Evolutionary conservation across 2,329 filamentous ascomycete genomes (phyloP).

Genomic region (Neoascochyta sp.): DNA sequence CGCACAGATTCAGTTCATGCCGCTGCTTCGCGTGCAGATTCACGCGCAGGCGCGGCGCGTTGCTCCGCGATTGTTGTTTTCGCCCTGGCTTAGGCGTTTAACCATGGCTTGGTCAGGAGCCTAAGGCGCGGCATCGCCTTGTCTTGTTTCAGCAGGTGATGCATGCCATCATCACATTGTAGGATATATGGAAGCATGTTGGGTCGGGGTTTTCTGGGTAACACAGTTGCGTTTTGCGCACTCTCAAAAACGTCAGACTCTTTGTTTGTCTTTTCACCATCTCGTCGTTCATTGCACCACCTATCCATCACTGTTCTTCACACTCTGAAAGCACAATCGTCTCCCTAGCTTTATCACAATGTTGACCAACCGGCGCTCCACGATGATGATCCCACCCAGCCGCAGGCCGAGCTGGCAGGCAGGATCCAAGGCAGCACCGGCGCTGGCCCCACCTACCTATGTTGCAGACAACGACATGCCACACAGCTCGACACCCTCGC

Average conservation of each 20-base stretch:
- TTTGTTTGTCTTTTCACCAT: not conserved
- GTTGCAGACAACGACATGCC: conserved; percentile 22
- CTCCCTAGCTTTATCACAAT: conserved; percentile 12
- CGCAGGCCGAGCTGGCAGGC: conserved; percentile 26
- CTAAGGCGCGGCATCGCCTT: conserved; percentile 18
- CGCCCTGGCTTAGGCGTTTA: conserved; percentile 19
- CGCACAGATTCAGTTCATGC: too few relatives aligned
- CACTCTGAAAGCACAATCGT: not conserved
- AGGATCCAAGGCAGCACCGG: conserved; percentile 15
- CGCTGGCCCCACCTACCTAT: conserved; percentile 8
- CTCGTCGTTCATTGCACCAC: not conserved
- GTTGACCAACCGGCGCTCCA: conserved; percentile 38
- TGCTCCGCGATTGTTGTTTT: too few relatives aligned
- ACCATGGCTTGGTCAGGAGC: conserved; percentile 12
- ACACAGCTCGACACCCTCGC: conserved; percentile 24
- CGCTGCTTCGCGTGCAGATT: too few relatives aligned
- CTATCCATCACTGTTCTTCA: not conserved
- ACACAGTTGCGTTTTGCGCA: too few relatives aligned
- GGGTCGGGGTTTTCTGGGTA: too few relatives aligned
- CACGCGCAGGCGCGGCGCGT: too few relatives aligned
- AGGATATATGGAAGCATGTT: not conserved
- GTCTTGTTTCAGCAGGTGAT: conserved; percentile 23
- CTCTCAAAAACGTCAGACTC: too few relatives aligned
- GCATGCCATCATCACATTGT: conserved; percentile 8
- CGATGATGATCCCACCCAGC: conserved; percentile 29